These are phyloP conservation scores for Pistacia atlantica DNA, from an alignment of 345 rosid species.

Conservation along the genomic window DNA sequence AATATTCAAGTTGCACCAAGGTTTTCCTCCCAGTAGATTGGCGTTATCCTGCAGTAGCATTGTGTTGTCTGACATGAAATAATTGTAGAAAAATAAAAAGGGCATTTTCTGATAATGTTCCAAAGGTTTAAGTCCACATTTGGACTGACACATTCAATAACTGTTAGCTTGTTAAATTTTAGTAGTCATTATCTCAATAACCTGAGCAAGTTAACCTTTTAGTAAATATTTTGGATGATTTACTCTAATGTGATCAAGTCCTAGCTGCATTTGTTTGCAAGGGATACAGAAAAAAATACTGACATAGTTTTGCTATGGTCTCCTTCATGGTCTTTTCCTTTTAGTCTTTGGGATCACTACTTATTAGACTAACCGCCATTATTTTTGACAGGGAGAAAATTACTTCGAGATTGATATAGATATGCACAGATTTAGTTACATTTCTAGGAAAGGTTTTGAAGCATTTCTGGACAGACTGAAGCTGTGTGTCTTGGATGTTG, in stretches of 20 bases:
- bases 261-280: neutral
- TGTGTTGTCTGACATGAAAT: neutral
- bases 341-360: neutral
- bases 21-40: neutral
- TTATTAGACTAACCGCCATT: neutral
- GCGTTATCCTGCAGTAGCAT: neutral
- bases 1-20: neutral
- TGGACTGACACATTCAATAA: neutral
- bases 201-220: neutral
- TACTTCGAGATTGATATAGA: slow-evolving; percentile 92
- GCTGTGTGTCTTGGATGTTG: slow-evolving; percentile 79
- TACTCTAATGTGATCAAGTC: neutral
- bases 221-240: neutral
- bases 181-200: neutral
- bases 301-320: neutral
- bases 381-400: slow-evolving; percentile 69
- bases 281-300: neutral
- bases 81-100: too few species aligned
- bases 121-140: neutral
- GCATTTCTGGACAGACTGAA: slow-evolving; percentile 77
- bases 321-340: neutral
- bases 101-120: neutral
- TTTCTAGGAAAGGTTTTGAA: slow-evolving; percentile 91
- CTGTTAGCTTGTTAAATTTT: neutral
- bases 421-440: slow-evolving; percentile 94